Percentiles rank a stretch among this genome's conserved stretches.
phyloP scores from a whole-genome alignment of 306 rosid species.

The Quercus cerris region DNA sequence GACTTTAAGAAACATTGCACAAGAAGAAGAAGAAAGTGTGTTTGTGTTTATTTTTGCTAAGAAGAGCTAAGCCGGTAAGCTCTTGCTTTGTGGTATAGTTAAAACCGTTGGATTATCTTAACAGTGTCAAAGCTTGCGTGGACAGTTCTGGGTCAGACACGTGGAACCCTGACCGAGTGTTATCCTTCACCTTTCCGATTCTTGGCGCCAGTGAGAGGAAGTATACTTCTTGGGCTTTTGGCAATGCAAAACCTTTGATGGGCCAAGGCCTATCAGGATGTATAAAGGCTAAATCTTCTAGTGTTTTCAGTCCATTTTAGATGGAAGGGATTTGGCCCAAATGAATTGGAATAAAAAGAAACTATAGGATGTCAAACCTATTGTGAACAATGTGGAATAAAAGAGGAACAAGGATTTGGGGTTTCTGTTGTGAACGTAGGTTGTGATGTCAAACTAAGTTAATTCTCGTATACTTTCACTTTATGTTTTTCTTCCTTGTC shows the following conservation, averaged over 20 bases:
- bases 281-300: neutral
- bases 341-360: too few relatives aligned
- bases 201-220: neutral
- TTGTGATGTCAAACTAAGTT: too few relatives aligned
- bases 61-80: neutral
- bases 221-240: neutral
- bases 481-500: too few relatives aligned
- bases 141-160: constrained; percentile 13
- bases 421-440: too few relatives aligned
- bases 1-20: constrained; percentile 27
- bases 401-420: too few relatives aligned
- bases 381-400: too few relatives aligned
- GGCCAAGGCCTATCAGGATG: neutral
- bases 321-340: too few relatives aligned
- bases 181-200: neutral
- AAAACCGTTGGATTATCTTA: neutral
- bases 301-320: neutral
- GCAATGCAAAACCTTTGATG: neutral
- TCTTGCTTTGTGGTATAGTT: neutral
- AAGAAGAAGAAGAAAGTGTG: neutral
- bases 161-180: neutral
- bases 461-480: too few relatives aligned
- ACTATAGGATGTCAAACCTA: too few relatives aligned
- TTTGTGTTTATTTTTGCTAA: neutral
- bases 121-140: neutral